These are phyloP conservation scores for Taiozyma onychis DNA, from an alignment of 1,139 yeast species.

Conservation along the genomic window DNA sequence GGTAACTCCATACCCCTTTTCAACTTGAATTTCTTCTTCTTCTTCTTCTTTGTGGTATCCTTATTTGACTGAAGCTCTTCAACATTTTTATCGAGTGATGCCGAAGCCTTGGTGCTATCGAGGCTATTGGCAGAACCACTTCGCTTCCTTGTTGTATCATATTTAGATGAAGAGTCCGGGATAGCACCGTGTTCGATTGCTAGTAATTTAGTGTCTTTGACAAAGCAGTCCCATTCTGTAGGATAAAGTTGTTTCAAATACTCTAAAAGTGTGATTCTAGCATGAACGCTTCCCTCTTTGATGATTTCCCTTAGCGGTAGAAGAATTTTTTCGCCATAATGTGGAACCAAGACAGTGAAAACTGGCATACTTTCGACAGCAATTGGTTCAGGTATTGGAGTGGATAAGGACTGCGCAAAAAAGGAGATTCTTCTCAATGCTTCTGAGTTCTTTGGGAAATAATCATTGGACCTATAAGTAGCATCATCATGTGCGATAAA, in stretches of 20 bases:
- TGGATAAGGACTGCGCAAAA: constrained; percentile 82
- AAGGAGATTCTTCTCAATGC: constrained; percentile 79
- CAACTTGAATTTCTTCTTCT: neutral
- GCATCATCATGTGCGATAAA: constrained; percentile 75
- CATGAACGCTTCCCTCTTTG: constrained; percentile 48
- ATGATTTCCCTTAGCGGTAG: constrained; percentile 62
- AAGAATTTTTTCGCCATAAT: constrained; percentile 71
- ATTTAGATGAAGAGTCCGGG: constrained; percentile 13
- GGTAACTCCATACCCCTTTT: neutral
- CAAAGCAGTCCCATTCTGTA: constrained; percentile 74
- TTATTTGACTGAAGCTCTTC: neutral
- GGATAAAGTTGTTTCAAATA: constrained; percentile 67
- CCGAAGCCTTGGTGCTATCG: neutral
- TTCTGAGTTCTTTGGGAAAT: constrained; percentile 58
- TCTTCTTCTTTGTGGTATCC: neutral
- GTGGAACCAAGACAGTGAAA: constrained; percentile 83
- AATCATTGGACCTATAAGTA: constrained; percentile 60
- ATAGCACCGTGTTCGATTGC: constrained; percentile 26
- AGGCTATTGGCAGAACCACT: constrained; percentile 4
- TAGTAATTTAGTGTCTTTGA: constrained; percentile 51
- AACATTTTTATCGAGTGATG: neutral
- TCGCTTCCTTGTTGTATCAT: constrained; percentile 13
- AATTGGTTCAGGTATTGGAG: constrained; percentile 68
- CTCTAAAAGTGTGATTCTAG: constrained; percentile 66
- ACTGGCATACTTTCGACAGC: constrained; percentile 75